Evolutionary conservation across 306 rosid species (phyloP).

Genomic region (Dicorynia guianensis): DNA sequence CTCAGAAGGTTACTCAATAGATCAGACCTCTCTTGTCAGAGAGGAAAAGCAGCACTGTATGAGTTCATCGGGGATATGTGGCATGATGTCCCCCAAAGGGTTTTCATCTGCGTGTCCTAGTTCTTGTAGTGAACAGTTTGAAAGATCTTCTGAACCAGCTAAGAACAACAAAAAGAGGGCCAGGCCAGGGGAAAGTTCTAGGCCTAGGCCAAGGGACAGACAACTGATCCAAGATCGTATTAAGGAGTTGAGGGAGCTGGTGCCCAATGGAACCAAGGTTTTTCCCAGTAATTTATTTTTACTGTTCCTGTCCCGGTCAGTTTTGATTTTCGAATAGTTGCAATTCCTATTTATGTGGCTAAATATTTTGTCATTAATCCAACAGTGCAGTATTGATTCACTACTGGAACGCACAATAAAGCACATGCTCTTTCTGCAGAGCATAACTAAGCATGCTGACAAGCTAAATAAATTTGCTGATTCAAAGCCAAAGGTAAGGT

Average conservation of each 20-base stretch:
- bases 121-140: constrained; percentile 75
- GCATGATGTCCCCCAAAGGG: constrained; percentile 72
- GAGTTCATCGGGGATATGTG: constrained; percentile 79
- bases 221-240: constrained; percentile 99
- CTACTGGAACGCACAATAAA: constrained; percentile 89
- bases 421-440: constrained; percentile 95
- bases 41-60: constrained; percentile 66
- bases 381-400: constrained; percentile 98
- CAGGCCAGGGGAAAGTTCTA: constrained; percentile 86
- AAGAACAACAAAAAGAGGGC: constrained; percentile 90
- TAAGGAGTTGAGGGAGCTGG: constrained; percentile 91
- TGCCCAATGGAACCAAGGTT: constrained; percentile 96
- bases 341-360: constrained; percentile 44
- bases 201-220: constrained; percentile 99
- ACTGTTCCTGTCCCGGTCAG: background rate
- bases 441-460: constrained; percentile 93
- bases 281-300: constrained; percentile 23
- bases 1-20: constrained; percentile 69
- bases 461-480: constrained; percentile 70
- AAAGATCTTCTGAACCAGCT: constrained; percentile 74
- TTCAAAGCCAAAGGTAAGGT: constrained; percentile 62
- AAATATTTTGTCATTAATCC: constrained; percentile 40
- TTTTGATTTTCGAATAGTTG: constrained; percentile 36
- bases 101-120: constrained; percentile 79
- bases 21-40: constrained; percentile 62